Evolutionary conservation across 345 rosid species (phyloP).

Genomic region (Eucalyptus microcorys): DNA sequence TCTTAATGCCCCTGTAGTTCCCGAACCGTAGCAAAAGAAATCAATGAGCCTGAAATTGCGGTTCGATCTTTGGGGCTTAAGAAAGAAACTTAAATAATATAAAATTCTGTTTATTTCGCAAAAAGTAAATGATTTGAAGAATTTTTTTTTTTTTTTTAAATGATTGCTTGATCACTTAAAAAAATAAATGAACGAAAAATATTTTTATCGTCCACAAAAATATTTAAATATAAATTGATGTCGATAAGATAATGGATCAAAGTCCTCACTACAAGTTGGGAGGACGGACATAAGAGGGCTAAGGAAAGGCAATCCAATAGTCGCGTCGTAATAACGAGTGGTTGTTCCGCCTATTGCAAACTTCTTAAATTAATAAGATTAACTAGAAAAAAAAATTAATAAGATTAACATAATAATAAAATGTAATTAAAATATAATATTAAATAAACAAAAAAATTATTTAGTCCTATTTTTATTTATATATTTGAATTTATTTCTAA

Average conservation of each 20-base stretch:
- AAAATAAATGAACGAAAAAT: too few relatives aligned
- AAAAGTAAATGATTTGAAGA: not conserved
- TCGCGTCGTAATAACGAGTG: rapidly evolving
- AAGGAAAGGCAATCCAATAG: not conserved
- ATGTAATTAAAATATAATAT: not conserved
- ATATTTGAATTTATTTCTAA: not conserved
- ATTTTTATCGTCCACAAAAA: rapidly evolving
- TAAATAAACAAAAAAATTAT: not conserved
- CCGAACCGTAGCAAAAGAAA: not conserved
- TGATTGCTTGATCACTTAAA: not conserved
- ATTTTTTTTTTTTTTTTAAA: too few relatives aligned
- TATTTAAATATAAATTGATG: rapidly evolving
- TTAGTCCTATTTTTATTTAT: not conserved
- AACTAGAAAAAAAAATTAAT: not conserved
- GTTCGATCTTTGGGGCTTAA: not conserved
- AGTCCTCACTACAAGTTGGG: rapidly evolving
- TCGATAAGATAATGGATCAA: too few relatives aligned
- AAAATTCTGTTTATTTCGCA: rapidly evolving
- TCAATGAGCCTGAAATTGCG: not conserved
- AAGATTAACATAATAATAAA: not conserved
- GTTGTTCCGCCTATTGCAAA: rapidly evolving
- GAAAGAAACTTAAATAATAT: not conserved
- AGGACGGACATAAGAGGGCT: too few relatives aligned
- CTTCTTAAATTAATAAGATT: not conserved
- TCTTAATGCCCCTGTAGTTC: not conserved